These are phyloP conservation scores for Tetrastigma voinierianum DNA, from an alignment of 164 flowering plant genomes.

Conservation along the genomic window DNA sequence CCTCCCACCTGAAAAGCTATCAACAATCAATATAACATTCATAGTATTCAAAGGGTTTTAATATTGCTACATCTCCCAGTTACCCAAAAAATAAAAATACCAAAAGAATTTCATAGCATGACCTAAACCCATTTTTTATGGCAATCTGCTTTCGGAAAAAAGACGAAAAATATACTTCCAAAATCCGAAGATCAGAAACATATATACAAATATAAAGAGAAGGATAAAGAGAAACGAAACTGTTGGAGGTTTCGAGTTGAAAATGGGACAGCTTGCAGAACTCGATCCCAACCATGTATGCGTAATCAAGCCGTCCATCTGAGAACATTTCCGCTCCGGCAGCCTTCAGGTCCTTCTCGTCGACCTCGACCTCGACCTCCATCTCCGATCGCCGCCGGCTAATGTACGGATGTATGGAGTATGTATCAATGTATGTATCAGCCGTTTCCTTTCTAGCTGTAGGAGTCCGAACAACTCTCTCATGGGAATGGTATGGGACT, in stretches of 20 bases:
- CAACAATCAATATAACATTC: background rate
- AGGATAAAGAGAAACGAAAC: slow-evolving; percentile 31
- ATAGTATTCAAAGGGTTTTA: too few species aligned
- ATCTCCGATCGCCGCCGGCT: slow-evolving; percentile 12
- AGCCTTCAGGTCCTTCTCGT: slow-evolving; percentile 55
- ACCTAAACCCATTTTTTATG: too few species aligned
- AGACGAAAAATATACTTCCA: too few species aligned
- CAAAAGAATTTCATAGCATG: background rate
- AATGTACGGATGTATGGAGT: background rate
- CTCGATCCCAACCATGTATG: slow-evolving; percentile 85
- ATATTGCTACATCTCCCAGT: too few species aligned
- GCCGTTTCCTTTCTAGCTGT: too few species aligned
- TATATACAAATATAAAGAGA: background rate
- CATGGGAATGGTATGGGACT: too few species aligned
- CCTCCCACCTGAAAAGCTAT: slow-evolving; percentile 72
- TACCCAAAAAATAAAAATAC: background rate
- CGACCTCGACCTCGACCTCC: slow-evolving; percentile 51
- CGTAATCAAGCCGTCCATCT: slow-evolving; percentile 61
- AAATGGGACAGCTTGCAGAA: slow-evolving; percentile 61
- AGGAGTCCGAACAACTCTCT: too few species aligned
- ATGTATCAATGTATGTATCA: too few species aligned
- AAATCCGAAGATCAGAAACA: too few species aligned
- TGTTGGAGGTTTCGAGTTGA: slow-evolving; percentile 40
- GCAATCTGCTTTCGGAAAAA: background rate
- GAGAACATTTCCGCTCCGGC: slow-evolving; percentile 63